These are phyloP conservation scores for Verbena officinalis DNA, from an alignment of 257 asterid genomes.

Conservation along the genomic window DNA sequence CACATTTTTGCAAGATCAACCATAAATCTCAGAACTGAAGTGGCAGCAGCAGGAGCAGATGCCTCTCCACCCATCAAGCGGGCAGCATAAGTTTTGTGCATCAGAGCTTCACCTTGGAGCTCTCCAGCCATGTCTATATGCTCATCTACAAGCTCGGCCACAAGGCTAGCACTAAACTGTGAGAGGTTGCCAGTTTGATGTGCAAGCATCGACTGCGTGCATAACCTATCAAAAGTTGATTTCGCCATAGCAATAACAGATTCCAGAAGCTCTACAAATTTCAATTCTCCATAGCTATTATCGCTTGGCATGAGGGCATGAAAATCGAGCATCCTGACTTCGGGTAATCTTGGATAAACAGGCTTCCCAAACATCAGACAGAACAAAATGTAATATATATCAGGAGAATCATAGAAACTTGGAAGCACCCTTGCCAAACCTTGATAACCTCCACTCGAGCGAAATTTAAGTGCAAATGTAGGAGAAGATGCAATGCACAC, in stretches of 20 bases:
- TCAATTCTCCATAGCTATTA: slow-evolving; percentile 73
- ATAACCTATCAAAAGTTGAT: slow-evolving; percentile 92
- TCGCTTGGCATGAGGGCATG: slow-evolving; percentile 96
- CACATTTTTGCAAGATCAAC: slow-evolving; percentile 99
- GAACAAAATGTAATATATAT: slow-evolving; percentile 90
- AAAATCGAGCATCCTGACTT: slow-evolving; percentile 98
- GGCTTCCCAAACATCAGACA: slow-evolving; percentile 96
- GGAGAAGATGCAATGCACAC: slow-evolving; percentile 97
- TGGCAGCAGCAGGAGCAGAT: slow-evolving; percentile 98
- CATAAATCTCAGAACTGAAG: slow-evolving; percentile 97
- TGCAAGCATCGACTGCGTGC: slow-evolving; percentile 79
- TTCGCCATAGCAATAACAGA: slow-evolving; percentile 96
- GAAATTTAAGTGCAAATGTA: slow-evolving; percentile 90
- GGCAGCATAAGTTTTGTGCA: slow-evolving; percentile 99
- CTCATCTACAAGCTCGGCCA: slow-evolving; percentile 90
- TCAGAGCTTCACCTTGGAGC: slow-evolving; percentile 98
- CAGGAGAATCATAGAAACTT: slow-evolving; percentile 97
- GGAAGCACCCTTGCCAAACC: slow-evolving; percentile 95
- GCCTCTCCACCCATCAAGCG: slow-evolving; percentile 99
- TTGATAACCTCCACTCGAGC: slow-evolving; percentile 96
- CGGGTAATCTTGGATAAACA: slow-evolving; percentile 97
- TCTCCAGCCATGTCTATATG: slow-evolving; percentile 85
- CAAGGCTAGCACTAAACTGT: slow-evolving; percentile 89
- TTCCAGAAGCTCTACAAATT: slow-evolving; percentile 84
- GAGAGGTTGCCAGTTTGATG: slow-evolving; percentile 89